Evolutionary conservation across 345 rosid species (phyloP).

Genomic region (Salix arbutifolia): DNA sequence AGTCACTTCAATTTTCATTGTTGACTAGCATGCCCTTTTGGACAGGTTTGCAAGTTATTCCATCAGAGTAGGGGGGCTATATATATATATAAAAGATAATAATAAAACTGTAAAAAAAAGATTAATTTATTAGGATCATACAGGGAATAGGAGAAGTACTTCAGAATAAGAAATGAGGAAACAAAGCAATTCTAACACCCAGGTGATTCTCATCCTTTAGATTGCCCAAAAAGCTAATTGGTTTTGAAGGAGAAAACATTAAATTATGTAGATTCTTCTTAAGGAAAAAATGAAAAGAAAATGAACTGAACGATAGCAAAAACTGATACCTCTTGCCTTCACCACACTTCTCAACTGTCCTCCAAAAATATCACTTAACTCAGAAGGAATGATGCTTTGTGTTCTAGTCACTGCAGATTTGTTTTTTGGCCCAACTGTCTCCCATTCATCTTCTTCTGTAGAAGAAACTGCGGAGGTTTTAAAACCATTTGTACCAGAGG

Average conservation of each 20-base stretch:
- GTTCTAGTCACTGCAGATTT: conserved; percentile 87
- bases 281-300: background rate
- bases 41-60: background rate
- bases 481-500: conserved; percentile 26
- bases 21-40: background rate
- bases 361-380: conserved; percentile 80
- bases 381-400: conserved; percentile 68
- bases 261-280: background rate
- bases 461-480: conserved; percentile 55
- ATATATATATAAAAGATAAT: background rate
- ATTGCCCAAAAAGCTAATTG: background rate
- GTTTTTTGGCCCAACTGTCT: conserved; percentile 90
- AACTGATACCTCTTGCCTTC: conserved; percentile 63
- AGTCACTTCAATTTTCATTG: background rate
- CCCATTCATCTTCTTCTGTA: conserved; percentile 88
- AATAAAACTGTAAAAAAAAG: background rate
- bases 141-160: background rate
- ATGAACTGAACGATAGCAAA: background rate
- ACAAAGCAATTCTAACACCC: background rate
- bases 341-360: conserved; percentile 78
- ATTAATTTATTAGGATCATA: background rate
- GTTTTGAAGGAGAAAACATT: background rate
- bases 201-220: background rate
- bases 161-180: background rate
- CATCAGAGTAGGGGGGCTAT: background rate